Evolutionary conservation across 768 basidiomycete genomes (phyloP).

Genomic region (Tricholoma terreum): DNA sequence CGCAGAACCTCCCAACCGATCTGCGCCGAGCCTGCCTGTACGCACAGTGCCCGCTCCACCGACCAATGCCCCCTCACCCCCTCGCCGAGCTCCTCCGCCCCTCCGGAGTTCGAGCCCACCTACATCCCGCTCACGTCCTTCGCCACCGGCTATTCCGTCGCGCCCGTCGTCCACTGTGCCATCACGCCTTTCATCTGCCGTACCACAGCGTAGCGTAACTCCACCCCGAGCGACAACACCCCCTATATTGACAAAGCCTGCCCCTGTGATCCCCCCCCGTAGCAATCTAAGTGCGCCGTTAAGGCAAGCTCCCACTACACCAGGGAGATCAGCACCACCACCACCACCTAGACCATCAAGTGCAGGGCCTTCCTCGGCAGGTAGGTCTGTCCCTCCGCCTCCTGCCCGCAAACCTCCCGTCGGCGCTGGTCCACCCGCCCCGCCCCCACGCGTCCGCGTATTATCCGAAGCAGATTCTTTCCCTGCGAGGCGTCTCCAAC

Average conservation of each 20-base stretch:
- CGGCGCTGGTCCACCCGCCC: conserved; percentile 26
- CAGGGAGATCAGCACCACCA: conserved; percentile 26
- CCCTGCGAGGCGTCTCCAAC: conserved; percentile 28
- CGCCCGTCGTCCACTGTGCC: conserved; percentile 27
- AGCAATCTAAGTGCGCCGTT: background rate
- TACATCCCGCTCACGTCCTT: conserved; percentile 35
- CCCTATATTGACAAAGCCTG: conserved; percentile 22
- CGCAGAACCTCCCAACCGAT: conserved; percentile 26
- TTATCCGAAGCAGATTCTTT: conserved; percentile 41
- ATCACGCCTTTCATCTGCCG: conserved; percentile 30
- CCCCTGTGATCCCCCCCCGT: conserved; percentile 31
- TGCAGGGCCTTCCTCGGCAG: conserved; percentile 22
- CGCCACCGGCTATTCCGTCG: conserved; percentile 37
- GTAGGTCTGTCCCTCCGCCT: conserved; percentile 35
- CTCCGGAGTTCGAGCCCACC: conserved; percentile 31
- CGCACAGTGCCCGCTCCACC: conserved; percentile 35
- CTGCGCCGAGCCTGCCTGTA: conserved; percentile 36
- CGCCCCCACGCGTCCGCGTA: conserved; percentile 38
- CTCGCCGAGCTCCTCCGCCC: conserved; percentile 40
- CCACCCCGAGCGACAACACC: conserved; percentile 14
- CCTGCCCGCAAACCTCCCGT: conserved; percentile 37
- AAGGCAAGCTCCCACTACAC: conserved; percentile 29
- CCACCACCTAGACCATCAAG: conserved; percentile 46
- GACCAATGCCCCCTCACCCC: conserved; percentile 34
- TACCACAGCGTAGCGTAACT: conserved; percentile 33